Percentiles rank a stretch among this genome's conserved stretches.
Conservation (phyloP, 2,329 filamentous ascomycete species). For the Scedosporium dehoogii region DNA sequence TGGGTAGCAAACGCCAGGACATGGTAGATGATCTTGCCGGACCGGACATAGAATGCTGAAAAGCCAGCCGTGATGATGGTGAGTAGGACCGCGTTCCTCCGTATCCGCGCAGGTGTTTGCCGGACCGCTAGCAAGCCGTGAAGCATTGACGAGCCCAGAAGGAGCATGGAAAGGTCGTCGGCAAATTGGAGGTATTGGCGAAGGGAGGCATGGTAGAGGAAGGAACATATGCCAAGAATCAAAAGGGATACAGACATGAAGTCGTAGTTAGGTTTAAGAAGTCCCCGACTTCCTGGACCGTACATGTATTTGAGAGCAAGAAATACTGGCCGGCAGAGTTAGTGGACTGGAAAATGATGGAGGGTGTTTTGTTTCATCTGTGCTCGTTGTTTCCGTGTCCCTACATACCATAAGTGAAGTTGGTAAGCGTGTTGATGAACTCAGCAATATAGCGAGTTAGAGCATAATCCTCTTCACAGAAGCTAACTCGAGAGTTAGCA, state of each 20-base stretch:
- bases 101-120: conserved; percentile 23
- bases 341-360: background rate
- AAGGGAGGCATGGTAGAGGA: conserved; percentile 33
- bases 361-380: background rate
- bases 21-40: conserved; percentile 33
- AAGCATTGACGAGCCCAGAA: conserved; percentile 40
- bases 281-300: conserved; percentile 17
- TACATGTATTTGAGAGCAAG: conserved; percentile 29
- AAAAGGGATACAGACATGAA: conserved; percentile 31
- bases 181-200: conserved; percentile 32
- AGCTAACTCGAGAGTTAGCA: conserved; percentile 14
- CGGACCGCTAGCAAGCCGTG: conserved; percentile 36
- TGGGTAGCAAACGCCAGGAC: conserved; percentile 25
- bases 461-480: conserved; percentile 39
- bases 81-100: conserved; percentile 24
- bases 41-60: conserved; percentile 30
- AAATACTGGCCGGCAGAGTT: conserved; percentile 23
- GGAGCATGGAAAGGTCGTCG: conserved; percentile 51
- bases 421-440: conserved; percentile 33
- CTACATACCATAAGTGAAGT: conserved; percentile 20
- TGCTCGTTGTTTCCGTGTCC: too few species aligned
- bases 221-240: conserved; percentile 30
- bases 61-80: conserved; percentile 27
- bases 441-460: conserved; percentile 31
- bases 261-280: conserved; percentile 24